Base-by-base conservation (phyloP, 2,329 filamentous ascomycete species). In the Neonectria magnoliae region DNA sequence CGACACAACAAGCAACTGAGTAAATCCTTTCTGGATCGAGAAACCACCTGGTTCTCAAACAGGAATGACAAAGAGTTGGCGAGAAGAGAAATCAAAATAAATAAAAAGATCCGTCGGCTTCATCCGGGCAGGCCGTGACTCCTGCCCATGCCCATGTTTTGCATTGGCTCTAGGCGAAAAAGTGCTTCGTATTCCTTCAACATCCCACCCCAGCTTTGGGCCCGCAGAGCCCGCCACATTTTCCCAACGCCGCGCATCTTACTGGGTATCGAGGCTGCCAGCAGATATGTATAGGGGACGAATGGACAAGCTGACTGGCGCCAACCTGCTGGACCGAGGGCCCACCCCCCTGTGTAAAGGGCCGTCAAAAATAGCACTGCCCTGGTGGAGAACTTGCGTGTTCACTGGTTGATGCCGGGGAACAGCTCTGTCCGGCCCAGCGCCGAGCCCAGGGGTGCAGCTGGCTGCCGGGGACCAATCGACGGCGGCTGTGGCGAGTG, bases 331-430 rank as follows among this genome's bases (percentile, higher is more conserved):
- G 45, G 45, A 25, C 25, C 1, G n/a, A 9, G 47, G 47, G 27
- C n/a, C 48, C 29, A 29, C 48, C 27, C 22, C 22, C 36, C 36
- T 25, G 25, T 25, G 25, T 25, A 36, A 42, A 31, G 22, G 48
- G 10, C 48, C n/a, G 48, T 51, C 48, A 51, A 51, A 51, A 51
- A 51, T 51, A 51, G 48, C 48, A 51, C 48, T 36, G 25, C 29
- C 27, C 48, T 31, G 31, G 38, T 41, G 38, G 38, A 18, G 38
- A 25, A 5, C 25, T 6, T 25, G 25, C 16, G 27, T 33, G 47
- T 14, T 16, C 48, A 33, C 27, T 51, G 48, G 29, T 18, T 6
- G 29, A 29, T 51, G 29, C 48, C 27, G 31, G 47, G 47, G 48
- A 16, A 38, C 29, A 18, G 48, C 48, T 18, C 48, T 10, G 22